Base-by-base conservation (phyloP, 2,329 filamentous ascomycete genomes). In the Lasiodiplodia sp. region DNA sequence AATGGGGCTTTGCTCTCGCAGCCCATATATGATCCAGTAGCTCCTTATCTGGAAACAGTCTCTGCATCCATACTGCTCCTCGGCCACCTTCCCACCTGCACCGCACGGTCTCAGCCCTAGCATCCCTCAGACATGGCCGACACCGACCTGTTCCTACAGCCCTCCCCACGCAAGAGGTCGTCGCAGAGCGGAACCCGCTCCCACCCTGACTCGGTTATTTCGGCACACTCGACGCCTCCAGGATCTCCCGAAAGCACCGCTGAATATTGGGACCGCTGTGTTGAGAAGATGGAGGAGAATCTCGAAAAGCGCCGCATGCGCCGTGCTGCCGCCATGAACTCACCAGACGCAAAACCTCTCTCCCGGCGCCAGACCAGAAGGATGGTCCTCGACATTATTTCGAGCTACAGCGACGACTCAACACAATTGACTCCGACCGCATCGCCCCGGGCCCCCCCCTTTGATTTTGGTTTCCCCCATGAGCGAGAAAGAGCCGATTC, bases 21-120 rank as follows among this genome's bases (percentile, higher is more conserved):
- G 18, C 40, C 23, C 66, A 68, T 68, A 68, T 68, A 68, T 68
- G 16, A 68, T 56, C 66, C 66, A 68, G 47, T 47, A 56, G 34
- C 56, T 62, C 55, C 57, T 68, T 68, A 53, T 63, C 57, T 55
- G 55, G 56, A 62, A 31, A 62, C 63, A 64, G 12, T 28, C 63
- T 51, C 49, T 56, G 63, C 52, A 47, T 47, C 44, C 18, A 66
- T 55, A 66, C 38, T 56, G 63, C 52, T 47, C 34, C 49, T 49
- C 66, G 55, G 57, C 66, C 66, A 62, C 56, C 31, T 53, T 52
- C 66, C 51, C 49, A 40, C 18, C 47, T 37, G 21, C 21, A 68
- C 40, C 40, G 40, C 40, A 8, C 12, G 60, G 60, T 64, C 53
- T 58, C 53, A n/a, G 65, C 51, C 38, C 38, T 14, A 56, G 64